phyloP scores from a whole-genome alignment of 495 filamentous ascomycete genomes.

The Penicillium pulvis region DNA sequence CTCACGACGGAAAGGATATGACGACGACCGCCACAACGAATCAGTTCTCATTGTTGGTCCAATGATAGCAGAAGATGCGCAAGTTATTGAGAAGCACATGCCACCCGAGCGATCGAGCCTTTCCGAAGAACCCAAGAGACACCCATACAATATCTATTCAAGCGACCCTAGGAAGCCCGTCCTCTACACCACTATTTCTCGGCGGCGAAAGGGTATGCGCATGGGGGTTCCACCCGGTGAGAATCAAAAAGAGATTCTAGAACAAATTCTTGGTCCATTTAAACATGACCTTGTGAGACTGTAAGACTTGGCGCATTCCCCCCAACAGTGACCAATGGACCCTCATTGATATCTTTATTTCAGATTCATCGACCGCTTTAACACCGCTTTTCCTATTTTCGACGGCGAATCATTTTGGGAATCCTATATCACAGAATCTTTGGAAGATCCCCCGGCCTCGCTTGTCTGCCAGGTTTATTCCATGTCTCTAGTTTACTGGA shows the following conservation, averaged over 20 bases:
- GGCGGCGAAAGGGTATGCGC: constrained; percentile 49
- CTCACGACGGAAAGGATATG: constrained; percentile 31
- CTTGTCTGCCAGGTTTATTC: constrained; percentile 57
- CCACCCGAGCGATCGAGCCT: constrained; percentile 42
- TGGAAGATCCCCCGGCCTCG: constrained; percentile 49
- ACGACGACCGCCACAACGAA: constrained; percentile 48
- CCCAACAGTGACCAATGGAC: background rate
- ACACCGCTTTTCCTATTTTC: constrained; percentile 56
- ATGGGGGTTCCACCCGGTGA: constrained; percentile 51
- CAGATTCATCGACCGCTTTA: constrained; percentile 54
- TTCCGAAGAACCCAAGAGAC: constrained; percentile 42
- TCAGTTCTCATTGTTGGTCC: constrained; percentile 55
- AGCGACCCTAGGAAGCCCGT: constrained; percentile 52
- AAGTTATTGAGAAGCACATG: constrained; percentile 55
- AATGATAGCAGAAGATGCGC: constrained; percentile 53
- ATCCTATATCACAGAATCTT: constrained; percentile 42
- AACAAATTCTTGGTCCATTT: constrained; percentile 56
- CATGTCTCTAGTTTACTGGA: constrained; percentile 55
- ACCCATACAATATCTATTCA: constrained; percentile 53
- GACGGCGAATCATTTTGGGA: constrained; percentile 53
- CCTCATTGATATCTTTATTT: constrained; percentile 36
- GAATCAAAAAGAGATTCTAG: constrained; percentile 55
- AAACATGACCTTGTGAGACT: constrained; percentile 53
- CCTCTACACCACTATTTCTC: constrained; percentile 49
- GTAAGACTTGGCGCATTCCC: constrained; percentile 26